Conservation (phyloP, 2,329 filamentous ascomycete species). For the Chaetomiaceae sp. region DNA sequence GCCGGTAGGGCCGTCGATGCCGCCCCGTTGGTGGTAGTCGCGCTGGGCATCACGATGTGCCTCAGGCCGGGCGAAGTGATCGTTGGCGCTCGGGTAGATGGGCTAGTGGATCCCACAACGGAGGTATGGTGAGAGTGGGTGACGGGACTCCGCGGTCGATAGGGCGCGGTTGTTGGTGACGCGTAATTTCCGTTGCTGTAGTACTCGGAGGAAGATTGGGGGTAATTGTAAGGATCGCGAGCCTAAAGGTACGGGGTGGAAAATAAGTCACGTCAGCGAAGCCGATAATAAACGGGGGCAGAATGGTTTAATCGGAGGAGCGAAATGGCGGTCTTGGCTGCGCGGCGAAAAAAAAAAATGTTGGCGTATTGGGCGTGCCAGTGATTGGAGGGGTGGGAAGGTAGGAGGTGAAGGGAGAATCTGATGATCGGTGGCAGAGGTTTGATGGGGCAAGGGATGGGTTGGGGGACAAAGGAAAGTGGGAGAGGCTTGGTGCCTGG, state of each 20-base stretch:
- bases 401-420: neutral
- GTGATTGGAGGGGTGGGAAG: neutral
- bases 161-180: slow-evolving; percentile 44
- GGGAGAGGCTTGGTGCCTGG: slow-evolving; percentile 15
- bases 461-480: slow-evolving; percentile 20
- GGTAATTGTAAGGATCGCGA: slow-evolving; percentile 50
- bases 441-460: slow-evolving; percentile 5
- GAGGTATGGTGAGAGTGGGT: slow-evolving; percentile 42
- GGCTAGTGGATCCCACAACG: slow-evolving; percentile 40
- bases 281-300: slow-evolving; percentile 8
- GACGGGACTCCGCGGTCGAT: slow-evolving; percentile 47
- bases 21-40: slow-evolving; percentile 40
- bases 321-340: slow-evolving; percentile 15
- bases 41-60: slow-evolving; percentile 39
- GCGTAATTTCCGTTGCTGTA: slow-evolving; percentile 39
- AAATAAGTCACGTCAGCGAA: slow-evolving; percentile 24
- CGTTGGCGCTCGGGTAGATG: slow-evolving; percentile 37
- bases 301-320: slow-evolving; percentile 8
- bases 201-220: slow-evolving; percentile 42
- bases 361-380: neutral
- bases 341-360: slow-evolving; percentile 1
- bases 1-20: slow-evolving; percentile 32
- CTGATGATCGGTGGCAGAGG: slow-evolving; percentile 6
- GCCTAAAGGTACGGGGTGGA: slow-evolving; percentile 34
- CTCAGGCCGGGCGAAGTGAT: slow-evolving; percentile 47